phyloP scores from a whole-genome alignment of 1,139 yeast genomes.

The Pichia sp. region DNA sequence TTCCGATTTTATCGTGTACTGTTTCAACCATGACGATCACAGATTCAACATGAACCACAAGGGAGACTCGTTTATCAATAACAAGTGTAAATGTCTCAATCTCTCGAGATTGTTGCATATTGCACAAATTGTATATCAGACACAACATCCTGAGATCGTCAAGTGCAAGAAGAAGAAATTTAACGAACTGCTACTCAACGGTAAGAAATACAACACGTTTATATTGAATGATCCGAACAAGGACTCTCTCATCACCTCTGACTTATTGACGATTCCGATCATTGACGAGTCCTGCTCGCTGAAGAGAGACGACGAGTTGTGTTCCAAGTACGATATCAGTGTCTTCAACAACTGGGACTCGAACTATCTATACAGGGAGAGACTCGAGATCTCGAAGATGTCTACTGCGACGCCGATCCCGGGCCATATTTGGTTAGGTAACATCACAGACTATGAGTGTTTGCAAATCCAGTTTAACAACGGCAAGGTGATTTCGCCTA shows the following conservation, averaged over 20 bases:
- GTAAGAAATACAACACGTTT: slow-evolving; percentile 30
- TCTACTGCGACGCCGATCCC: slow-evolving; percentile 67
- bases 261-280: slow-evolving; percentile 29
- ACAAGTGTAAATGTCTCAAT: slow-evolving; percentile 38
- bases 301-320: slow-evolving; percentile 28
- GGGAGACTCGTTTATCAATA: slow-evolving; percentile 10
- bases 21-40: slow-evolving; percentile 39
- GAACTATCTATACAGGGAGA: slow-evolving; percentile 71
- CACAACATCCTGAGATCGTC: slow-evolving; percentile 32
- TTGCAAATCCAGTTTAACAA: slow-evolving; percentile 28
- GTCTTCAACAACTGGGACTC: slow-evolving; percentile 64
- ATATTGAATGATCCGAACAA: slow-evolving; percentile 26
- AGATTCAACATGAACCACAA: slow-evolving; percentile 10
- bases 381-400: slow-evolving; percentile 79
- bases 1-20: slow-evolving; percentile 68
- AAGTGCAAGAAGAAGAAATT: neutral
- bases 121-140: slow-evolving; percentile 46
- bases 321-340: slow-evolving; percentile 31
- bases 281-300: slow-evolving; percentile 22
- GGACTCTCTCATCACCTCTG: slow-evolving; percentile 17
- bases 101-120: slow-evolving; percentile 51
- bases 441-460: slow-evolving; percentile 53
- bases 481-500: slow-evolving; percentile 7
- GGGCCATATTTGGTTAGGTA: slow-evolving; percentile 70
- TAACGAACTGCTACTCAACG: neutral